phyloP scores from a whole-genome alignment of 345 rosid species.

The Moricandia moricandioides region DNA sequence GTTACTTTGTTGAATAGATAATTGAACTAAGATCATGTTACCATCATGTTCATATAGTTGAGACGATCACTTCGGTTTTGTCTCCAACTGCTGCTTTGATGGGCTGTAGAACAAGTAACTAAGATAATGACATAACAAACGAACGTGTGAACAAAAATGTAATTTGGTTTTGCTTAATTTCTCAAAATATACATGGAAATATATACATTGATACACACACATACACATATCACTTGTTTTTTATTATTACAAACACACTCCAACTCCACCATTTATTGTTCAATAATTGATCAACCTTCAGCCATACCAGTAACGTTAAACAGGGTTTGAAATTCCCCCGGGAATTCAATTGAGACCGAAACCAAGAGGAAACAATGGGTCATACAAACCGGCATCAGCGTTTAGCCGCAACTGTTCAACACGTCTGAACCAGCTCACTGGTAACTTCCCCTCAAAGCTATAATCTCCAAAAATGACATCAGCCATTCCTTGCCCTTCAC shows the following conservation, averaged over 20 bases:
- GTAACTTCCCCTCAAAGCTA: slow-evolving; percentile 59
- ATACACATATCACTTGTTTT: neutral
- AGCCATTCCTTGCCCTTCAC: slow-evolving; percentile 64
- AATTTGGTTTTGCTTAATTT: neutral
- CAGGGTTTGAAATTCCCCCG: neutral
- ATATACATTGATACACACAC: neutral
- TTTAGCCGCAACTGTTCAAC: slow-evolving; percentile 36
- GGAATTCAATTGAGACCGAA: slow-evolving; percentile 33
- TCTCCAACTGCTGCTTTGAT: neutral
- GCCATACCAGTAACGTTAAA: neutral
- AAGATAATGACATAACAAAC: neutral
- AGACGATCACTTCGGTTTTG: neutral
- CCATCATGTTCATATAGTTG: too few relatives aligned
- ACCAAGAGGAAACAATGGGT: slow-evolving; percentile 66
- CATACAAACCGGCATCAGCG: slow-evolving; percentile 39
- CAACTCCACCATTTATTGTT: neutral
- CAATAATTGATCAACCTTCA: neutral
- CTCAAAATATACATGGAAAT: neutral
- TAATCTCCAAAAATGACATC: slow-evolving; percentile 73
- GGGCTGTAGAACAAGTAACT: neutral
- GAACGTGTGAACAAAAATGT: neutral
- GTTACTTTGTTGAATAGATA: too few relatives aligned
- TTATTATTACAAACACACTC: neutral
- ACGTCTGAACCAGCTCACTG: slow-evolving; percentile 70
- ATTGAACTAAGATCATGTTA: too few relatives aligned